Evolutionary conservation across 495 filamentous ascomycete genomes (phyloP).

Genomic region (Hypoxylon fragiforme): DNA sequence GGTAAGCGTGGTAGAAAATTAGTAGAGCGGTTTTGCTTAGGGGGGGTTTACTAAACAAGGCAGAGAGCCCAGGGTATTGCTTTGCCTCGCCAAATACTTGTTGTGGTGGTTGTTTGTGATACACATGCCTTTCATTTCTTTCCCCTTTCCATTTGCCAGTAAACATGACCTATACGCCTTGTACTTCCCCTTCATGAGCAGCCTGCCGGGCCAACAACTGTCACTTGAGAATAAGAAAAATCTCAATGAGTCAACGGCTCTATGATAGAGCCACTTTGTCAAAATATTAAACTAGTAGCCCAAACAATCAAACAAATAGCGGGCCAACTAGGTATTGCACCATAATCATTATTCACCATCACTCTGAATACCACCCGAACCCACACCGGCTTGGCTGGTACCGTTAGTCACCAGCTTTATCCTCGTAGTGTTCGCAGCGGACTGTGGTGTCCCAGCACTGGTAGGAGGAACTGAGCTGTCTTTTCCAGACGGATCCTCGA

Average conservation of each 20-base stretch:
- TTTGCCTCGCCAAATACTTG: constrained; percentile 24
- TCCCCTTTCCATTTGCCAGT: constrained; percentile 10
- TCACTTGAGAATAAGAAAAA: constrained; percentile 5
- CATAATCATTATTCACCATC: constrained; percentile 45
- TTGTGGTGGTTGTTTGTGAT: constrained; percentile 18
- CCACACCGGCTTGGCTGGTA: constrained; percentile 47
- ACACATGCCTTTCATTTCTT: constrained; percentile 33
- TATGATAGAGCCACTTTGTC: background rate
- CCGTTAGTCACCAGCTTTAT: constrained; percentile 62
- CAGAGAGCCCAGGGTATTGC: constrained; percentile 32
- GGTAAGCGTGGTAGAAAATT: background rate
- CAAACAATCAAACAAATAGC: background rate
- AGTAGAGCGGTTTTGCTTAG: background rate
- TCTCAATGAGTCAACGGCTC: background rate
- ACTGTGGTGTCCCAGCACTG: constrained; percentile 70
- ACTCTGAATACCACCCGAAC: constrained; percentile 44
- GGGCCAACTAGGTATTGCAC: background rate
- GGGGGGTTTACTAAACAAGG: constrained; percentile 5
- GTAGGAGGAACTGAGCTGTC: constrained; percentile 68
- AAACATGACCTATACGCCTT: constrained; percentile 13
- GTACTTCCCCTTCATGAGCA: background rate
- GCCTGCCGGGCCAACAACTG: too few relatives aligned
- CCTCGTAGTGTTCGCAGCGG: constrained; percentile 49
- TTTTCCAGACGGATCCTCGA: constrained; percentile 62
- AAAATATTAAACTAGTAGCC: background rate